Conservation (phyloP, 805 yeast species). For the Cyberlindnera xishuangbannaensis region DNA sequence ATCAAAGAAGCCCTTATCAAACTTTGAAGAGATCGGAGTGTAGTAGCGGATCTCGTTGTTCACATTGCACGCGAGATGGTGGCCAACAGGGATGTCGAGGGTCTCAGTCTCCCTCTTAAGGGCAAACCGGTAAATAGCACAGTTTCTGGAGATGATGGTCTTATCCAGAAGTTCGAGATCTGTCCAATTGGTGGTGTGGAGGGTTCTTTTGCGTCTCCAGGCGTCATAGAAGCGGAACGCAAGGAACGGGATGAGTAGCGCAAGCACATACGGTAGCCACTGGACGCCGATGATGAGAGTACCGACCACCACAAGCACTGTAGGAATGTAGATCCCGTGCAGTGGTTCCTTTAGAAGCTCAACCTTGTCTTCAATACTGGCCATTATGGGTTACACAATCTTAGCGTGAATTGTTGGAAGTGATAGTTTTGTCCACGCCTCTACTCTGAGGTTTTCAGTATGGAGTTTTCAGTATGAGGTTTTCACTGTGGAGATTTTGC, state of each 20-base stretch:
- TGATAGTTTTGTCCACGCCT: too few species aligned
- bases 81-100: conserved; percentile 67
- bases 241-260: conserved; percentile 34
- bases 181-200: conserved; percentile 51
- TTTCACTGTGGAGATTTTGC: too few species aligned
- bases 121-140: conserved; percentile 70
- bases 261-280: conserved; percentile 41
- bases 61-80: conserved; percentile 57
- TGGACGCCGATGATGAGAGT: conserved; percentile 35
- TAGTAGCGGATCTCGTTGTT: conserved; percentile 52
- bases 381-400: too few species aligned
- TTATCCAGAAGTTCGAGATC: conserved; percentile 67
- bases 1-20: conserved; percentile 70
- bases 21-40: conserved; percentile 68
- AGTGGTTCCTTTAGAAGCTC: conserved; percentile 57
- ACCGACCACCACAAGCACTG: conserved; percentile 55
- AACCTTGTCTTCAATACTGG: conserved; percentile 37
- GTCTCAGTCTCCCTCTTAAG: conserved; percentile 54
- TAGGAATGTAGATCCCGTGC: conserved; percentile 73
- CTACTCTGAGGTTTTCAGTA: too few species aligned
- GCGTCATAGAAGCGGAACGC: conserved; percentile 32
- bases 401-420: too few species aligned
- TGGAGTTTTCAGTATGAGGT: too few species aligned
- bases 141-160: conserved; percentile 63
- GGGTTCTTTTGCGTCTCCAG: conserved; percentile 34